phyloP scores from a whole-genome alignment of 306 rosid genomes.

The Rosa chinensis region DNA sequence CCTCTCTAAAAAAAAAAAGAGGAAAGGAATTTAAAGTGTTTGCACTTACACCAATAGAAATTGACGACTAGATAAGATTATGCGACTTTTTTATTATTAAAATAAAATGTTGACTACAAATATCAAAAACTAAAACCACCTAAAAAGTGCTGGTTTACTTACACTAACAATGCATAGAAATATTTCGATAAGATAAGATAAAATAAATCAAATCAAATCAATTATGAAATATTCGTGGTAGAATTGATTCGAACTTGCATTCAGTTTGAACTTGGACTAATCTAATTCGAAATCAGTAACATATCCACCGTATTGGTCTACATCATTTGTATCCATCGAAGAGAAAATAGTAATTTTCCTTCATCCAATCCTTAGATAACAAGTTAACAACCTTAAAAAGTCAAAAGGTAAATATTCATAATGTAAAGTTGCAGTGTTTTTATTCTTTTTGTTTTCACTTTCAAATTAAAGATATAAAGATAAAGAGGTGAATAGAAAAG shows the following conservation, averaged over 20 bases:
- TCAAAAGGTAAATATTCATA: background rate
- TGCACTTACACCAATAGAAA: no score
- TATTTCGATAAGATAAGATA: no score
- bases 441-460: background rate
- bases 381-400: background rate
- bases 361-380: background rate
- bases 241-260: background rate
- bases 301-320: background rate
- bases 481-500: constrained; percentile 18
- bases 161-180: no score
- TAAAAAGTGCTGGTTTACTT: no score
- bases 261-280: background rate
- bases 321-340: no score
- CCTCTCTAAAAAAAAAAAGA: no score
- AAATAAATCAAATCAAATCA: background rate
- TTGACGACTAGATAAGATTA: no score
- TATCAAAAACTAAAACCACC: no score
- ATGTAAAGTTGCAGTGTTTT: background rate
- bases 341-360: background rate
- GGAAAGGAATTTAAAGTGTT: no score
- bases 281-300: background rate
- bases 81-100: no score
- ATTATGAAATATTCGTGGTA: background rate
- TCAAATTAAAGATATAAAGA: constrained; percentile 15
- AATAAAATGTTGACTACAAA: no score